Percentiles rank a stretch among this genome's conserved stretches.
These are phyloP conservation scores for Streptanthus diversifolius DNA, from an alignment of 345 rosid genomes.

Conservation along the genomic window DNA sequence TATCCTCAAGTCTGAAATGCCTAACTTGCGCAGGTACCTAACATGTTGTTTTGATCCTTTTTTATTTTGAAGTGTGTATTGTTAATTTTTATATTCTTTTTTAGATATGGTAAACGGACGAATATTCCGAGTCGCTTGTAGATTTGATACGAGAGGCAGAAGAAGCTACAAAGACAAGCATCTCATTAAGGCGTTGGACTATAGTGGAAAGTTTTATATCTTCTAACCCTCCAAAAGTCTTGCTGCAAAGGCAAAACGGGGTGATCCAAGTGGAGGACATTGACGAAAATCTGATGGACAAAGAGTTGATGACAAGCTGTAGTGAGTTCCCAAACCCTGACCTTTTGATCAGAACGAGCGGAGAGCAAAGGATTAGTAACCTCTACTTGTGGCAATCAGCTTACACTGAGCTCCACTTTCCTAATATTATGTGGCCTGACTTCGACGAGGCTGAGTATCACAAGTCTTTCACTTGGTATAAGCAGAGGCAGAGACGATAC, in stretches of 20 bases:
- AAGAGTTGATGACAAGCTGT: conserved; percentile 53
- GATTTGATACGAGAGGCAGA: conserved; percentile 35
- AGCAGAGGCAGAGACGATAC: conserved; percentile 55
- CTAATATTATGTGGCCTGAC: conserved; percentile 58
- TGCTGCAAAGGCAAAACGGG: conserved; percentile 45
- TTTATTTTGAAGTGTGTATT: background rate
- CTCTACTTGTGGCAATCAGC: conserved; percentile 68
- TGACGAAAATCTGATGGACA: conserved; percentile 44
- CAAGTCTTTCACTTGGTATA: conserved; percentile 49
- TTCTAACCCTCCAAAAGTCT: conserved; percentile 53
- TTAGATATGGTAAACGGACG: conserved; percentile 28
- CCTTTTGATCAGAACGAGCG: conserved; percentile 59
- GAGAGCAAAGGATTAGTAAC: conserved; percentile 66
- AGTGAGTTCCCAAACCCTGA: conserved; percentile 54
- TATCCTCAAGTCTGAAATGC: conserved; percentile 37
- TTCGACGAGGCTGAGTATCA: conserved; percentile 44
- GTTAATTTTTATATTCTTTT: background rate
- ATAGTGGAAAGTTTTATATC: conserved; percentile 60
- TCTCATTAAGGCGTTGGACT: conserved; percentile 57
- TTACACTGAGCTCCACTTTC: conserved; percentile 64
- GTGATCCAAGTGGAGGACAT: conserved; percentile 45
- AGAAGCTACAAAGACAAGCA: conserved; percentile 42
- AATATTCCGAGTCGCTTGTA: conserved; percentile 38
- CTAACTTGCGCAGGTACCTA: conserved; percentile 42
- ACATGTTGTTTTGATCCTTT: background rate